Conservation (phyloP, 2,329 filamentous ascomycete species). For the Trichoderma arundinaceum region DNA sequence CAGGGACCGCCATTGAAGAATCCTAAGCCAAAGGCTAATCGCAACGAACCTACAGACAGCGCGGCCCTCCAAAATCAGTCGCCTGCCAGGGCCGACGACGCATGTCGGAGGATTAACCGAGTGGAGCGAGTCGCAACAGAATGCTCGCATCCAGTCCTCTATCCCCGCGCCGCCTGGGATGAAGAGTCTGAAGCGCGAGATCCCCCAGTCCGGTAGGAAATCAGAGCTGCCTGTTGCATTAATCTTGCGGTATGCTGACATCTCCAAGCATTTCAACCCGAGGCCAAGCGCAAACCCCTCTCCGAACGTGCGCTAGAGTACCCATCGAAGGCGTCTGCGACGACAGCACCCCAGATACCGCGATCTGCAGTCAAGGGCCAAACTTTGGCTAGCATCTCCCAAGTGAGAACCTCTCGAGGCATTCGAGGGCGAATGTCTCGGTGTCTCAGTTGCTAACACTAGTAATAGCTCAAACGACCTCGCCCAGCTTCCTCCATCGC, state of each 20-base stretch:
- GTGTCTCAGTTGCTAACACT: conserved; percentile 8
- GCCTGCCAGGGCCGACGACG: conserved; percentile 42
- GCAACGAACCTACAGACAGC: conserved; percentile 35
- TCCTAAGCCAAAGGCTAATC: neutral
- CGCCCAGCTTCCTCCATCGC: conserved; percentile 48
- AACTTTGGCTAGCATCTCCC: conserved; percentile 45
- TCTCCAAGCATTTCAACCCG: conserved; percentile 56
- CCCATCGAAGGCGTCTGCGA: conserved; percentile 46
- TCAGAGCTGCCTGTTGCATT: neutral
- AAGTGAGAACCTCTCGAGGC: conserved; percentile 36
- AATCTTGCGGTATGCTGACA: neutral
- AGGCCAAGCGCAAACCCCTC: conserved; percentile 66
- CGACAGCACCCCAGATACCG: conserved; percentile 49
- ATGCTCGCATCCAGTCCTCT: conserved; percentile 55
- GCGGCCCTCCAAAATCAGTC: conserved; percentile 43
- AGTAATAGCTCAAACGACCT: conserved; percentile 45
- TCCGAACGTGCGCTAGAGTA: conserved; percentile 61
- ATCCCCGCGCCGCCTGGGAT: conserved; percentile 48
- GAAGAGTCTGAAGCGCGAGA: conserved; percentile 59
- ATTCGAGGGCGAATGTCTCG: neutral
- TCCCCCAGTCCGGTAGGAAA: conserved; percentile 51
- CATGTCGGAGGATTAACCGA: conserved; percentile 53
- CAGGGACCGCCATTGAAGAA: neutral
- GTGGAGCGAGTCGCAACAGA: conserved; percentile 65
- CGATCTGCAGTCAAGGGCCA: conserved; percentile 54